phyloP scores from a whole-genome alignment of 139 green algal genomes.

The Chlamydomonas eustigma region DNA sequence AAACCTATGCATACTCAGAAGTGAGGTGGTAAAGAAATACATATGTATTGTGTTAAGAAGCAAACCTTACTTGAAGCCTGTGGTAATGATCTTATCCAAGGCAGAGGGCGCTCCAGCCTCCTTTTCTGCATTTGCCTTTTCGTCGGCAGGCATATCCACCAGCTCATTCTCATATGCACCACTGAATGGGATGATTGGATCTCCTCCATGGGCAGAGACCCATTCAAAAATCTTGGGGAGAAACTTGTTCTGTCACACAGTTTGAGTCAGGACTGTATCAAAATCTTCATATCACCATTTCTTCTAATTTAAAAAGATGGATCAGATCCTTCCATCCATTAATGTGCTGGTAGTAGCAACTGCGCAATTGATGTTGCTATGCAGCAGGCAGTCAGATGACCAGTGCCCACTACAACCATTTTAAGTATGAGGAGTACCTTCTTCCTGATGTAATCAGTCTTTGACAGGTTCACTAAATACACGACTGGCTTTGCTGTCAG shows the following conservation, averaged over 20 bases:
- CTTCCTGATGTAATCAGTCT: conserved; percentile 84
- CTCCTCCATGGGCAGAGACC: conserved; percentile 81
- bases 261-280: too few relatives aligned
- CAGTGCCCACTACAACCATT: too few relatives aligned
- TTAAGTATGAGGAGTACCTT: too few relatives aligned
- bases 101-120: conserved; percentile 8
- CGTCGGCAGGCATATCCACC: conserved; percentile 84
- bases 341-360: not conserved
- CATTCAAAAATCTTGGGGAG: conserved; percentile 92
- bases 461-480: conserved; percentile 90
- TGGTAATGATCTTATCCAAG: conserved; percentile 95
- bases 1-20: too few relatives aligned
- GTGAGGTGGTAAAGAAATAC: too few relatives aligned
- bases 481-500: conserved; percentile 90
- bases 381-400: too few relatives aligned
- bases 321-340: conserved; percentile 56
- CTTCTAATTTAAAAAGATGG: too few relatives aligned
- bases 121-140: conserved; percentile 30
- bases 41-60: too few relatives aligned
- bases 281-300: too few relatives aligned
- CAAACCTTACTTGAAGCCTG: conserved; percentile 82
- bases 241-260: conserved; percentile 99
- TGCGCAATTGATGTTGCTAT: too few relatives aligned
- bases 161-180: conserved; percentile 84
- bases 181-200: conserved; percentile 93